A percentile compares a stretch with the other conserved stretches of the same genome.
phyloP scores from a whole-genome alignment of 192 early-diverging fungal genomes.

The Dissophora ornata region DNA sequence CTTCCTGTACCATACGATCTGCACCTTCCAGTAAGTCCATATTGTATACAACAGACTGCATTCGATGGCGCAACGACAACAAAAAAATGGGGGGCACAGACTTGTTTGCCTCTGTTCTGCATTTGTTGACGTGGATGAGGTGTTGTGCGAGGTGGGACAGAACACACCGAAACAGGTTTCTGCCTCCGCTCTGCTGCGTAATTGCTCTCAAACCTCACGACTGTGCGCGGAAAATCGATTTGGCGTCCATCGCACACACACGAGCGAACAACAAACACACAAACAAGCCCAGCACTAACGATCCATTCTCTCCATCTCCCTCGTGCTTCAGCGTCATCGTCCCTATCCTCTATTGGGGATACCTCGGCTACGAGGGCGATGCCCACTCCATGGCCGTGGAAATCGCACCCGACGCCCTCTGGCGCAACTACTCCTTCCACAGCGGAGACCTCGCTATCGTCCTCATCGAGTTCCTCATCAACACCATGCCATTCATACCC shows the following conservation, averaged over 20 bases:
- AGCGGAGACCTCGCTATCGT: slow-evolving; percentile 43
- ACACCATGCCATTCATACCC: slow-evolving; percentile 47
- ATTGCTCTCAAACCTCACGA: slow-evolving; percentile 4
- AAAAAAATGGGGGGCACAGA: too few species aligned
- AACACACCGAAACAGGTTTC: background rate
- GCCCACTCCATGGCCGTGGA: slow-evolving; percentile 27
- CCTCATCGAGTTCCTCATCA: slow-evolving; percentile 33
- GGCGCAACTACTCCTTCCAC: slow-evolving; percentile 52
- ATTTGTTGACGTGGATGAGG: background rate
- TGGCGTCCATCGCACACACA: background rate
- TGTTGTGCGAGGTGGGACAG: too few species aligned
- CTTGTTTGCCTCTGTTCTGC: too few species aligned
- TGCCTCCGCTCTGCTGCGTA: background rate
- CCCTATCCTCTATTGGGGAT: slow-evolving; percentile 42
- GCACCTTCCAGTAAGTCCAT: slow-evolving; percentile 51
- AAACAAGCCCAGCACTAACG: too few species aligned
- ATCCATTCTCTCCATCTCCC: background rate
- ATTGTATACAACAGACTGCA: background rate
- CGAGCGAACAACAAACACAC: too few species aligned
- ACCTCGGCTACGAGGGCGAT: slow-evolving; percentile 13
- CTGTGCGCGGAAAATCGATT: slow-evolving; percentile 34
- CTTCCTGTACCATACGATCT: slow-evolving; percentile 53
- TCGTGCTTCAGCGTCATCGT: slow-evolving; percentile 36
- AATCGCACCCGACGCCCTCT: background rate
- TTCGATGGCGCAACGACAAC: too few species aligned